Conservation (phyloP, 148 eudicot genomes). For the Bassia scoparia region DNA sequence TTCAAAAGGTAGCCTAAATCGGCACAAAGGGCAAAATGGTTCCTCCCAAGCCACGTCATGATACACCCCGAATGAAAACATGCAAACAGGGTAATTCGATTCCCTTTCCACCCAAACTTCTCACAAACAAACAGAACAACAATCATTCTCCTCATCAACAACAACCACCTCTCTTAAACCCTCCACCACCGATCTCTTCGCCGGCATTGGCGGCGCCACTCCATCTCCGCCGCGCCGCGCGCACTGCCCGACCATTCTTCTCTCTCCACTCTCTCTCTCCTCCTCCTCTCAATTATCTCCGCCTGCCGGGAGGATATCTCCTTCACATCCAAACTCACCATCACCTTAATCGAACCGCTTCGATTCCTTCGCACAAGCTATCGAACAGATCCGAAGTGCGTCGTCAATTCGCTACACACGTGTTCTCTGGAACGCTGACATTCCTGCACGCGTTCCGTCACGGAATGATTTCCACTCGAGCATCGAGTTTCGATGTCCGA, state of each 20-base stretch:
- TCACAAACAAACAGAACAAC: slow-evolving; percentile 39
- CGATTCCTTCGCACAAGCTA: slow-evolving; percentile 7
- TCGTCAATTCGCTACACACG: slow-evolving; percentile 9
- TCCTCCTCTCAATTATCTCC: slow-evolving; percentile 19
- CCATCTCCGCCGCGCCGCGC: slow-evolving; percentile 12
- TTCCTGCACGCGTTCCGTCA: slow-evolving; percentile 14
- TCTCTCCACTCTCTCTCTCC: slow-evolving; percentile 4
- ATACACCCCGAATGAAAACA: slow-evolving; percentile 31
- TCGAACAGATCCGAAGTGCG: slow-evolving; percentile 28
- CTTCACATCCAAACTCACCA: slow-evolving; percentile 25
- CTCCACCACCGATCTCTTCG: slow-evolving; percentile 30
- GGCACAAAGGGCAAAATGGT: slow-evolving; percentile 35
- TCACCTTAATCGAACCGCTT: slow-evolving; percentile 13
- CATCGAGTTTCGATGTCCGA: not conserved
- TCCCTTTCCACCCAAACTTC: slow-evolving; percentile 18
- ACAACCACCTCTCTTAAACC: slow-evolving; percentile 23
- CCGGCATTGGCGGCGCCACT: slow-evolving; percentile 13
- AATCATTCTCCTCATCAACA: slow-evolving; percentile 20
- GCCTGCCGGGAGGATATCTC: slow-evolving; percentile 16
- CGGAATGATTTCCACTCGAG: not conserved
- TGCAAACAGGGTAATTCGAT: slow-evolving; percentile 34
- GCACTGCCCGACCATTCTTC: not conserved
- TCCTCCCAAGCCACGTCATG: slow-evolving; percentile 29
- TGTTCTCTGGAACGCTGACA: slow-evolving; percentile 19
- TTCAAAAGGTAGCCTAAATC: slow-evolving; percentile 30